Evolutionary conservation across 1,284 basidiomycete species (phyloP), one percentile per base, ranked within the genome.

Genomic region (Ceratobasidium sp.): DNA sequence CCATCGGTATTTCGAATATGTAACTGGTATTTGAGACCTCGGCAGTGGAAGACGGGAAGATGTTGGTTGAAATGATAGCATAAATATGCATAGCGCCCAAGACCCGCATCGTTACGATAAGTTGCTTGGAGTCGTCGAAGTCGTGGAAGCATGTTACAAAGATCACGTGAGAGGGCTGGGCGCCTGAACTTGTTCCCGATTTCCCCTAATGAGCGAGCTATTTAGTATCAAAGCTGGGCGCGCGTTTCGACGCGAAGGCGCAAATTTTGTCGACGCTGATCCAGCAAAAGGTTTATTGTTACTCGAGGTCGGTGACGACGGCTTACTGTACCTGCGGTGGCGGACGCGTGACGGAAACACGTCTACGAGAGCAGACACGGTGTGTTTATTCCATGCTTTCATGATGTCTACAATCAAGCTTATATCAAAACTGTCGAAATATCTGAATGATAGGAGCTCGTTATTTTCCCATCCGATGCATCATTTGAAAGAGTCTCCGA

Each of bases 401-500:
- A 29, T 25, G 29, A 53, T 69, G 34, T 49, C 40, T 69, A 52
- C 27, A 2, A 22, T 42, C 40, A 34, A 20, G 32, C 50, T 54
- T 17, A 1, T 58, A 40, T 29, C 22, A 42, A 55, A 38, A 43
- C 15, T 34, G n/a, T 13, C 2, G 34, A 55, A 45, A 43, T 42
- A 27, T 58, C 29, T 25, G 42, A 43, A 32, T 70, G 38, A 71
- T 72, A 90, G 85, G 91, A 93, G 74, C 79, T 93, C 56, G 91
- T 93, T 72, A 78, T 93, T 45, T 90, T 93, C 75, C 89, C 90
- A 0, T 83, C 84, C 1, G 91, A 93, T 77, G 91, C 91, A n/a
- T 83, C 82, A 1, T 91, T 93, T 75, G 81, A 82, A 70, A 88
- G 87, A 77, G 87, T 92, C 12, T 72, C 84, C 1, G 84, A 90